Base-by-base conservation (phyloP, 1,139 yeast genomes). In the Pneumocystis jirovecii region DNA sequence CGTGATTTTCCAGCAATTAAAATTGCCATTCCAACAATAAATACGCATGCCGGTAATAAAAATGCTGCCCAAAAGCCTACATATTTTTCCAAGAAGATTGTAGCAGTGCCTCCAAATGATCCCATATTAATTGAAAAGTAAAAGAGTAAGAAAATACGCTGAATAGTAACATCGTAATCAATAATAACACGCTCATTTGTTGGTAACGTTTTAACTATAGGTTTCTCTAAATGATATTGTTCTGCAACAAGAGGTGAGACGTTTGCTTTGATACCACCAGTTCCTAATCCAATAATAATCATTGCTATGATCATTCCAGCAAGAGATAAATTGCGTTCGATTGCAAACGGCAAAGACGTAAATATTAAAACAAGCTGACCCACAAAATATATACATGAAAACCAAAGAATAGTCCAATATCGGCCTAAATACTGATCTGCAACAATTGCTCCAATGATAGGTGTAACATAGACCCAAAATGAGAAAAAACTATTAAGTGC, bases 51-150 rank as follows among this genome's bases (percentile, higher is more conserved):
- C 29, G 90, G 89, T 68, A 86, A 77, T 70, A 85, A 77, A 76
- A 79, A 87, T 1, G 91, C 93, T 59, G 85, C 81, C 91, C 91
- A 87, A 77, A 82, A 87, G 61, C 91, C 95, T 69, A 85, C 79
- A 68, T 82, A 76, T 73, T 37, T 66, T 62, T 85, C 80, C 70
- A 84, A 76, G 72, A 86, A 85, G 6, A 93, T 84, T 35, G 95
- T 86, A 61, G 91, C 90, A 69, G 89, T 80, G 68, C 87, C 86
- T 68, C 88, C 81, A 71, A 89, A 81, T 10, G 95, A 85, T 65
- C 96, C 96, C 70, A 87, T 77, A 74, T 89, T 89, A 74, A 89
- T 86, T 72, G 88, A 81, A 82, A 89, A 81, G 76, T 89, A 89
- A 76, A 89, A 89, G 56, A 85, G 78, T 79, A 87, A 81, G 69